A percentile compares a stretch with the other conserved stretches of the same genome.
These are phyloP conservation scores for Mycena belliarum DNA, from an alignment of 768 basidiomycete genomes.

Conservation along the genomic window DNA sequence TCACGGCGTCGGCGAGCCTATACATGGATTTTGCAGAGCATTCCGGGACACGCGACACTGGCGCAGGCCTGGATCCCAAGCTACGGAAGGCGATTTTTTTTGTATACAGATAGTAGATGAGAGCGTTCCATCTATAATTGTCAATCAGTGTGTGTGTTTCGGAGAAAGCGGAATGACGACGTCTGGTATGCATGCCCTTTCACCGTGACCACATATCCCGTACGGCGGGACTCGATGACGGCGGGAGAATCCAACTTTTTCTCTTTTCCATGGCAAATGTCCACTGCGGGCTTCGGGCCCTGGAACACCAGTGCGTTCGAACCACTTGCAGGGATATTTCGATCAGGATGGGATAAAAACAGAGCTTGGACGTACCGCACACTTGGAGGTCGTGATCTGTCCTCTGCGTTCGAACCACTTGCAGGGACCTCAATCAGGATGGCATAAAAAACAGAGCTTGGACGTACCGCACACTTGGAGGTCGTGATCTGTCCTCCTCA, in stretches of 20 bases:
- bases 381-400: too few species aligned
- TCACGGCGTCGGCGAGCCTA: constrained; percentile 9
- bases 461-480: too few species aligned
- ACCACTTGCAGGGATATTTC: too few species aligned
- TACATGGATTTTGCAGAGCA: constrained; percentile 21
- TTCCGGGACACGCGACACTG: not conserved
- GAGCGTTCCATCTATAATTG: constrained; percentile 10
- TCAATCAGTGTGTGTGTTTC: not conserved
- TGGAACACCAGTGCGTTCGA: too few species aligned
- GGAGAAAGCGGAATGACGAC: not conserved
- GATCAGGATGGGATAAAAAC: too few species aligned
- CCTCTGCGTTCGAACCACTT: too few species aligned
- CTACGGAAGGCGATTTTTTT: constrained; percentile 4
- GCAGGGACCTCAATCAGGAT: too few species aligned
- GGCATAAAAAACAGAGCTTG: too few species aligned
- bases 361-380: too few species aligned
- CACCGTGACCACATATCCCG: constrained; percentile 4
- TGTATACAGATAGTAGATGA: constrained; percentile 18
- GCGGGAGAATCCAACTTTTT: too few species aligned
- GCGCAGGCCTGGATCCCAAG: not conserved
- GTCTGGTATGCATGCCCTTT: constrained; percentile 16
- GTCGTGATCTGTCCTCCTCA: not conserved
- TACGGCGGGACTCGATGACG: not conserved
- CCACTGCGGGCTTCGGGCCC: too few species aligned
- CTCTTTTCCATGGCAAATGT: too few species aligned